These are phyloP conservation scores for Candida ascalaphidarum DNA, from an alignment of 805 yeast genomes.

Conservation along the genomic window DNA sequence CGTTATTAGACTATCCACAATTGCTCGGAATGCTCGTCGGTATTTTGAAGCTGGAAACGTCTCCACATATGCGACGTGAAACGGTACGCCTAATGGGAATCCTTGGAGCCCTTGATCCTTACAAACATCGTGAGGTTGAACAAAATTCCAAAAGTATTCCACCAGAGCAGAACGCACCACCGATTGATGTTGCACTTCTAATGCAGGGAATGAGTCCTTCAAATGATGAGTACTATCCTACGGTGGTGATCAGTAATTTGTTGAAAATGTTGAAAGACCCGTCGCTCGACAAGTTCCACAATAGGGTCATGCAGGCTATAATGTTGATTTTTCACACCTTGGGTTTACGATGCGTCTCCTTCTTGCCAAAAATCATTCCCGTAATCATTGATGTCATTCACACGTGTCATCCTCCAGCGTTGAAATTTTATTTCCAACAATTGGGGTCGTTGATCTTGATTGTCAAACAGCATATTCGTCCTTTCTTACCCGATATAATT, in stretches of 20 bases:
- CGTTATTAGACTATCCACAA: slow-evolving; percentile 86
- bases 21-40: slow-evolving; percentile 72
- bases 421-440: slow-evolving; percentile 86
- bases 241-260: slow-evolving; percentile 82
- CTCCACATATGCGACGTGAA: slow-evolving; percentile 71
- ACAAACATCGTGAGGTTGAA: slow-evolving; percentile 88
- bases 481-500: slow-evolving; percentile 70
- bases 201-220: slow-evolving; percentile 95
- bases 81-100: slow-evolving; percentile 87
- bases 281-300: slow-evolving; percentile 79
- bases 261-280: slow-evolving; percentile 80
- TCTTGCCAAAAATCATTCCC: slow-evolving; percentile 79
- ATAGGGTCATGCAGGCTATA: slow-evolving; percentile 88
- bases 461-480: slow-evolving; percentile 85
- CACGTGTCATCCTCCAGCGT: slow-evolving; percentile 65
- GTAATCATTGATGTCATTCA: slow-evolving; percentile 82
- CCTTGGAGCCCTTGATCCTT: slow-evolving; percentile 94
- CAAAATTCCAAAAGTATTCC: slow-evolving; percentile 46
- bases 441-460: slow-evolving; percentile 69
- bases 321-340: slow-evolving; percentile 84
- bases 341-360: slow-evolving; percentile 85
- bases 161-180: slow-evolving; percentile 78
- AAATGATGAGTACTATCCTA: slow-evolving; percentile 87
- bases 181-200: slow-evolving; percentile 80
- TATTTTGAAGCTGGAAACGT: slow-evolving; percentile 73